Base-by-base conservation (phyloP, 805 yeast genomes). In the Kuraishia hungarica region DNA sequence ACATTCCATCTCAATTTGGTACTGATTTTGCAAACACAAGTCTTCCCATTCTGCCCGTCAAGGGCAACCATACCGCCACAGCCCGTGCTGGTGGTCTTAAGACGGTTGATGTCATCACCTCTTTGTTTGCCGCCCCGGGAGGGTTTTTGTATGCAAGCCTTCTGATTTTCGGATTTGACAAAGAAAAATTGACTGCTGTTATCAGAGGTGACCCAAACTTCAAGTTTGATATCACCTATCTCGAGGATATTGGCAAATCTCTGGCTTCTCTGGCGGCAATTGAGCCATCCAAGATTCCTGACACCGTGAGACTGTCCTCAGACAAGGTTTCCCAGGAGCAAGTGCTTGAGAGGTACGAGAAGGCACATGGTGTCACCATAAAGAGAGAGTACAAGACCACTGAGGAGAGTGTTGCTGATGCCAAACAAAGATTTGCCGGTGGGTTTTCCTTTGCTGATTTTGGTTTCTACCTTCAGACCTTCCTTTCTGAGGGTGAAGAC, bases 1-100 rank as follows among this genome's bases (percentile, higher is more conserved):
- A 74, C 68, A 76, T 82, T 59, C 86, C 87, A 35, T 77, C 85
- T 1, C 87, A 82, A 61, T 84, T 79, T 60, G 90, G 89, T 48
- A 61, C 72, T 22, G 82, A 81, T 54, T 52, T 74, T 19, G 63
- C 59, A 2, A 15, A 10, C 17, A 13, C 43, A 68, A 62, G 8
- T 64, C 64, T 21, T 60, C 77, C 81, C 6, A 72, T 78, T 55
- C 54, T 67, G 3, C 61, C 51, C 1, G 13, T 55, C 20, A 80
- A 79, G 63, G 50, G 63, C 0, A 61, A 55, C 1, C 81, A 79
- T 60, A 62, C 75, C 5, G 61, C 62, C 1, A 67, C 62, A 15
- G 72, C 78, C 20, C 72, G 83, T 60, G 66, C 61, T 1, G 62
- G 66, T 8, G 83, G 83, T 17, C 55, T 79, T 54, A 81, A 80